phyloP scores from a whole-genome alignment of 306 rosid genomes.

The Mimosa pudica region DNA sequence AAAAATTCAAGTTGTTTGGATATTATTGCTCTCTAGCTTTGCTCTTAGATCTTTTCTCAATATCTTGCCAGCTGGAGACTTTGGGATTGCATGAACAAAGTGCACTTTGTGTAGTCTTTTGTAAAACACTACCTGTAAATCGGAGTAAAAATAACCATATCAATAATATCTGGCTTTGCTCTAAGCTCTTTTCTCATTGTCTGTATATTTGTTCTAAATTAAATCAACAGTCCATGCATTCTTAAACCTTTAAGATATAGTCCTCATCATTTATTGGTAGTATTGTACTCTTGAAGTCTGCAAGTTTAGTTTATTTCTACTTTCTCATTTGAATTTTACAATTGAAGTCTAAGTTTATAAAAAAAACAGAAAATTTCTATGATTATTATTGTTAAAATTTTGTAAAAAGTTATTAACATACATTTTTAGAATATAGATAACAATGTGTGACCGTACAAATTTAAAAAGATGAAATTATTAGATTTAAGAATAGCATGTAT shows the following conservation, averaged over 20 bases:
- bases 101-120: slow-evolving; percentile 76
- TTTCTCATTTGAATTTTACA: no score
- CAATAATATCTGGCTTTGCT: background rate
- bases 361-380: no score
- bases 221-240: background rate
- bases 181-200: background rate
- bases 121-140: slow-evolving; percentile 78
- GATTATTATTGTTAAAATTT: no score
- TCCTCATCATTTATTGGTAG: background rate
- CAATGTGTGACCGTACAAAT: background rate
- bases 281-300: background rate
- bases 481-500: no score
- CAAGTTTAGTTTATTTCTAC: background rate
- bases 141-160: slow-evolving; percentile 16
- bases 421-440: no score
- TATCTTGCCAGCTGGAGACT: slow-evolving; percentile 86
- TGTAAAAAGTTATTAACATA: no score
- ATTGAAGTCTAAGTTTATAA: no score
- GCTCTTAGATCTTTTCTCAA: slow-evolving; percentile 84
- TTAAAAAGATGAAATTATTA: background rate
- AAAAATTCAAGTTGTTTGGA: slow-evolving; percentile 21
- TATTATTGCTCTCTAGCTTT: slow-evolving; percentile 49
- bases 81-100: slow-evolving; percentile 79
- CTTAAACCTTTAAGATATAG: background rate
- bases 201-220: background rate